Base-by-base conservation (phyloP, 2,329 filamentous ascomycete genomes). In the Nemania serpens region DNA sequence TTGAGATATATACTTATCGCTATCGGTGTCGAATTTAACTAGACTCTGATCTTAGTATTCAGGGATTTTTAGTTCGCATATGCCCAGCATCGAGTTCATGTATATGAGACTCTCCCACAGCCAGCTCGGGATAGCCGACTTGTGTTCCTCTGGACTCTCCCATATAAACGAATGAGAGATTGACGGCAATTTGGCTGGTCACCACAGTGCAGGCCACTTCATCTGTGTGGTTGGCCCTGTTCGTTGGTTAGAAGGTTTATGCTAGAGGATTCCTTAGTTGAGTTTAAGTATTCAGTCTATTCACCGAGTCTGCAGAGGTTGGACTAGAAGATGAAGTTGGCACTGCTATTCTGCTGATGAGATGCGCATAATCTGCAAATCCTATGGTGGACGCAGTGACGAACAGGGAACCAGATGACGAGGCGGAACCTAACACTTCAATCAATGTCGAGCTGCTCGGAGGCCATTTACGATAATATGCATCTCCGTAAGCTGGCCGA, bases 401-500 rank as follows among this genome's bases (percentile, higher is more conserved):
- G 36, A 55, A 22, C 1, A 36, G 55, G 2, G 55, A 61, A 5
- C 62, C 67, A 1, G 49, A 61, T 5, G 48, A 17, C 5, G 54
- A 55, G 11, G 52, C 47, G 2, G 54, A 56, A 29, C 57, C 66
- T 34, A 49, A 70, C 3, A 52, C 60, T 25, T 53, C 51, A 13
- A 69, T 53, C 5, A 45, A 58, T 3, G 58, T 25, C 7, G 61
- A 59, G 29, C 60, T 56, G 46, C 67, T 62, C 11, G 55, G 43
- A n/a, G 53, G 43, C 58, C 66, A 67, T 11, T 62, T 10, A 36
- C 61, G 67, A 22, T 59, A 68, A 25, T 67, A 70, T 20, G 66
- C 69, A 12, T 65, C 68, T 41, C 68, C 68, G 45, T 68, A 70
- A 0, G 67, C 68, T 2, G 68, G 66, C 15, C 68, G 59, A 13